phyloP scores from a whole-genome alignment of 257 asterid species.

The Catharanthus roseus region DNA sequence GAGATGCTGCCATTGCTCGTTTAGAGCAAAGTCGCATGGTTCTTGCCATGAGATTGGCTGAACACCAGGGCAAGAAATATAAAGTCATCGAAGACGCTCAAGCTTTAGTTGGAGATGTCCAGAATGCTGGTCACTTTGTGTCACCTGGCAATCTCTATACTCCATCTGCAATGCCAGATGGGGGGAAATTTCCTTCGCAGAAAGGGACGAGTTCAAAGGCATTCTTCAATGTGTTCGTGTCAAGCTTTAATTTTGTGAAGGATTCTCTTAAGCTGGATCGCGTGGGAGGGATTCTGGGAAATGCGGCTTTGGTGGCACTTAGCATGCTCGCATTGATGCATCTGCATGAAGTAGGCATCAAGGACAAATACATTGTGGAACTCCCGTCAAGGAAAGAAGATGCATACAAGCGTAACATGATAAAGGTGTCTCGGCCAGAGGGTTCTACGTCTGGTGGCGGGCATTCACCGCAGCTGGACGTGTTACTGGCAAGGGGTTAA shows the following conservation, averaged over 20 bases:
- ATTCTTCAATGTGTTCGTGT: conserved; percentile 39
- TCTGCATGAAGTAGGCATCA: conserved; percentile 49
- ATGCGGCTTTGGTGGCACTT: conserved; percentile 83
- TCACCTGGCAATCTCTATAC: conserved; percentile 53
- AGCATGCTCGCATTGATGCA: conserved; percentile 83
- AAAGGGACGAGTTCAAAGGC: conserved; percentile 40
- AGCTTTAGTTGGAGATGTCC: conserved; percentile 78
- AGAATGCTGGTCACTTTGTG: conserved; percentile 50
- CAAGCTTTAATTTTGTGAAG: conserved; percentile 49
- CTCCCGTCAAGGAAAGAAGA: conserved; percentile 28
- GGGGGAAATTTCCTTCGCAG: conserved; percentile 24
- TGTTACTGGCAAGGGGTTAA: conserved; percentile 75
- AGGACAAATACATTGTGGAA: conserved; percentile 40
- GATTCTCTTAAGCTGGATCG: conserved; percentile 64
- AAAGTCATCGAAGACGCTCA: conserved; percentile 92
- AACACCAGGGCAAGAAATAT: conserved; percentile 84
- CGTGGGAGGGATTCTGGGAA: conserved; percentile 72
- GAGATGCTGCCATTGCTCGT: conserved; percentile 87
- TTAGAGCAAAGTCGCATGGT: conserved; percentile 83
- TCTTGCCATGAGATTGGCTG: conserved; percentile 96
- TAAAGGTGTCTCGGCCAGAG: conserved; percentile 31
- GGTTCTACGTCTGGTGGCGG: conserved; percentile 33
- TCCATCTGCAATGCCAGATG: conserved; percentile 32
- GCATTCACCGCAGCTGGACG: conserved; percentile 55
- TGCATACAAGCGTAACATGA: conserved; percentile 31